Base-by-base conservation (phyloP, 306 rosid species). In the Purshia tridentata region DNA sequence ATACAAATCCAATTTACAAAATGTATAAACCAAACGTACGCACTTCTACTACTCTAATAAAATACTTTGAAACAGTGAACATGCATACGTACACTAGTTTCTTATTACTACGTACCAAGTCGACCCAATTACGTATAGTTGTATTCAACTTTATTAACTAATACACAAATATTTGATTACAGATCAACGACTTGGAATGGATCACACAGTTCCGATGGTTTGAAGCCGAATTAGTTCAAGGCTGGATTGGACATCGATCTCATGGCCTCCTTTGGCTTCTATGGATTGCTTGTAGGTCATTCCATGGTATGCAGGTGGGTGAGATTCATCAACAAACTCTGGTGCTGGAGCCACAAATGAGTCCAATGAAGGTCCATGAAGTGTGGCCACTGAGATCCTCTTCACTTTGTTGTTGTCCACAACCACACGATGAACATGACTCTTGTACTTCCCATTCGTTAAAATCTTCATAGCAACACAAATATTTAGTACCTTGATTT, bases 291-390 rank as follows among this genome's bases (percentile, higher is more conserved):
- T 88, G 55, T 84, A 84, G 18, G 90, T 86, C 81, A 74, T 72
- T 16, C 83, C 85, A 57, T 19, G 75, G 64, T 83, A 85, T 1
- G 70, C 65, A 0, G 51, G 61, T 23, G 84, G 92, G 40, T 81
- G 81, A 70, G 74, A 72, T 9, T 77, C 85, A 42, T 80, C 79
- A 41, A 86, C 76, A 54, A 88, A 88, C 40, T 84, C 84, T 4
- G 35, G 40, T 6, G 74, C 77, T 0, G 92, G 90, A 50, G 55
- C 50, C 15, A 88, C 73, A 13, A 82, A 45, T 45, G 73, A 46
- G 23, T 80, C 87, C 73, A 86, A 22, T 3, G 86, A 78, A 5
- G 92, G 90, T 46, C 93, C 88, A 67, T 88, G 90, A 65, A 86
- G 86, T 9, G 81, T 80, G 7, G 84, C 88, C 55, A 86, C 73